A percentile compares a stretch with the other conserved stretches of the same genome.
These are phyloP conservation scores for Trichoderma oligosporum DNA, from an alignment of 2,329 filamentous ascomycete genomes.

Conservation along the genomic window DNA sequence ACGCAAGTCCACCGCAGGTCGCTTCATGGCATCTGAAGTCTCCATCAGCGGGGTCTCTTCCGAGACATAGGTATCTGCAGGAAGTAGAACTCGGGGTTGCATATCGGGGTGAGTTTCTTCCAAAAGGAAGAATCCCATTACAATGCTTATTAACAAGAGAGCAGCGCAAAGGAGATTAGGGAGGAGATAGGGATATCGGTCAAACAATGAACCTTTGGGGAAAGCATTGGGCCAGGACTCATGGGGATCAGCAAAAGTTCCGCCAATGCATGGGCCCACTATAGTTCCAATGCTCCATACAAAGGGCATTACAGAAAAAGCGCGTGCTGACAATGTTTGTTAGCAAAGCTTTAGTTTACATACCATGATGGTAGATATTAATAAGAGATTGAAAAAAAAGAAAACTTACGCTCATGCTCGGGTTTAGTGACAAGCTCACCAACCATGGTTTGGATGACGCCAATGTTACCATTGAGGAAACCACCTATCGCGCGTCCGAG, in stretches of 20 bases:
- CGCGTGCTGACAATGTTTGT: conserved; percentile 55
- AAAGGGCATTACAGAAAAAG: conserved; percentile 90
- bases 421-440: conserved; percentile 79
- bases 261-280: conserved; percentile 82
- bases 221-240: conserved; percentile 70
- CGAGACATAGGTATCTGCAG: conserved; percentile 49
- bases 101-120: conserved; percentile 88
- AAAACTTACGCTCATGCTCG: conserved; percentile 73
- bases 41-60: conserved; percentile 72
- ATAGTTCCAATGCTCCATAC: conserved; percentile 91
- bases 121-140: conserved; percentile 75
- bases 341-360: background rate
- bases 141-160: conserved; percentile 72
- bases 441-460: conserved; percentile 89
- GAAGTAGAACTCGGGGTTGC: conserved; percentile 51
- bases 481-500: conserved; percentile 73
- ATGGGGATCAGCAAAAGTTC: conserved; percentile 76
- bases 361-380: too few species aligned
- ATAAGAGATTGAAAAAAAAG: conserved; percentile 16
- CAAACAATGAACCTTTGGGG: conserved; percentile 65
- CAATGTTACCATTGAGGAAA: conserved; percentile 85
- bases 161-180: conserved; percentile 81
- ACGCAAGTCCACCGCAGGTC: conserved; percentile 68
- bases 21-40: conserved; percentile 69
- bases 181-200: conserved; percentile 77